A percentile compares a stretch with the other conserved stretches of the same genome.
Conservation (phyloP, 345 rosid genomes). For the Citrus medica region DNA sequence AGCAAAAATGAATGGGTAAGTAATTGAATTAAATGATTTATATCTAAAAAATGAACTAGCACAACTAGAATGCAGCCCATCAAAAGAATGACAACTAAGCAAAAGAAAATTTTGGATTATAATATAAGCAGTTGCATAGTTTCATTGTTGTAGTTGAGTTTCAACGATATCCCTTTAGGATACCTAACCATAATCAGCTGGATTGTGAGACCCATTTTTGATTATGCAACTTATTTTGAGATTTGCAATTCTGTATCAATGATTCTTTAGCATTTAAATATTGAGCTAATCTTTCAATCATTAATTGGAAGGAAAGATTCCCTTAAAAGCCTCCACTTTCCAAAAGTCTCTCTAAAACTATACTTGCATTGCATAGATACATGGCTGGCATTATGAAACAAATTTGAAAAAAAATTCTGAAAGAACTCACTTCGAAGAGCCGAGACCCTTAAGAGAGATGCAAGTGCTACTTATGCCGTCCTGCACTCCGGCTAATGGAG, state of each 20-base stretch:
- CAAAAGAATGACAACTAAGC: no score
- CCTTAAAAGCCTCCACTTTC: neutral
- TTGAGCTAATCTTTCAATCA: neutral
- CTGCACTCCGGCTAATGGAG: neutral
- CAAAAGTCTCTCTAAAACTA: neutral
- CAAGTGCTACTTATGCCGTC: no score
- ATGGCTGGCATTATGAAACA: no score
- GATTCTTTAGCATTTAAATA: neutral
- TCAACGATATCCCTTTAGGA: neutral
- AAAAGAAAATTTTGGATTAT: neutral
- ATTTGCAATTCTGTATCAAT: neutral
- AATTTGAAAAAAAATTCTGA: no score
- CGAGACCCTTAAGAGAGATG: no score
- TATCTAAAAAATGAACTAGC: no score
- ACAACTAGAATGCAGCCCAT: no score
- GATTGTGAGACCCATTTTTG: neutral
- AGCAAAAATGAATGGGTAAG: neutral
- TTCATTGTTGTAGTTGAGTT: neutral
- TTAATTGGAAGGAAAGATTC: conserved; percentile 6
- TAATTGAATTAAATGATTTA: no score
- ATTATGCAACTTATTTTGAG: neutral
- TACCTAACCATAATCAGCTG: neutral
- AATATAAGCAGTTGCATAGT: neutral
- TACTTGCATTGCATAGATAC: neutral
- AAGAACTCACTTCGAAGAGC: no score